Evolutionary conservation across 306 rosid genomes (phyloP).

Genomic region (Inga leiocalycina): DNA sequence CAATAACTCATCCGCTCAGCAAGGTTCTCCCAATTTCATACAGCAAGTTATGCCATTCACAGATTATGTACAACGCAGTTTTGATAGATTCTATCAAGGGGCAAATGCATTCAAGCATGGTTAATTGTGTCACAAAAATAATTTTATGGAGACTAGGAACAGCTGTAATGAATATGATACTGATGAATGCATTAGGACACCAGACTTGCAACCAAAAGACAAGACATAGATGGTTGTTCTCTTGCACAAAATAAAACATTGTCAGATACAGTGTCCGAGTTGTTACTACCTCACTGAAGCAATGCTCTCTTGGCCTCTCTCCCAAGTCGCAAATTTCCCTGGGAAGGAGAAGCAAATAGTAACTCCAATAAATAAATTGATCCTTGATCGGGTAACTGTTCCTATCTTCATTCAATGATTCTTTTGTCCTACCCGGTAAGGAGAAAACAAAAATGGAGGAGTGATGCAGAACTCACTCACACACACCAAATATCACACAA

Average conservation of each 20-base stretch:
- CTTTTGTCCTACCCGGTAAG: constrained; percentile 3
- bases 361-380: background rate
- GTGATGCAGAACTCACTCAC: too few species aligned
- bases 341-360: background rate
- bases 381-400: background rate
- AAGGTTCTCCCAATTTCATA: background rate
- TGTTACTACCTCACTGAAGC: constrained; percentile 21
- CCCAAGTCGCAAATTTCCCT: background rate
- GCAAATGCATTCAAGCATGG: background rate
- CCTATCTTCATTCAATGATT: constrained; percentile 10
- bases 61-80: background rate
- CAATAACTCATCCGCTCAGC: background rate
- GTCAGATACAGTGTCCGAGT: constrained; percentile 9
- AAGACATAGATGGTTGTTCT: background rate
- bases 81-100: background rate
- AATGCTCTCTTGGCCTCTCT: constrained; percentile 23
- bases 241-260: background rate
- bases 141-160: background rate
- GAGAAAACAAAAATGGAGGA: background rate
- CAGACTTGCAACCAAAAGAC: background rate
- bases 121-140: background rate
- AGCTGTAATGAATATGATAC: background rate
- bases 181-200: background rate
- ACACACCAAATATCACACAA: too few species aligned
- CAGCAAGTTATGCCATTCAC: background rate